Base-by-base conservation (phyloP, 352 stramenopile genomes). In the Phytopythium delawarense region DNA sequence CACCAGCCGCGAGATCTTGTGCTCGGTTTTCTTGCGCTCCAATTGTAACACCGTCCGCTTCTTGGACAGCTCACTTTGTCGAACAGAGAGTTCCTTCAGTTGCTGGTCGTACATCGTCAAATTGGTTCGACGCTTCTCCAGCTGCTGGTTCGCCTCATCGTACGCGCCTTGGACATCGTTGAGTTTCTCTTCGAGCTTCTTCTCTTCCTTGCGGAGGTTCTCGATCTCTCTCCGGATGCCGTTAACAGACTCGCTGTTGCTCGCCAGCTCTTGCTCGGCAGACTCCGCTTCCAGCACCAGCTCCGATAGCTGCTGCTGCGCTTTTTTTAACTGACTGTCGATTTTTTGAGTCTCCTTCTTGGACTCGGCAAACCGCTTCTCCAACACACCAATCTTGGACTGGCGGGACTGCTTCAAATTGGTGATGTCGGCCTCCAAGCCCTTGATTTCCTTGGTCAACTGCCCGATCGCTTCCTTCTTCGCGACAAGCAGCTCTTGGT, bases 11-110 rank as follows among this genome's bases (percentile, higher is more conserved):
- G 81, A 74, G 69, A 98, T 98, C 56, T 94, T 90, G 65, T 98
- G 86, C 42, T 94, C 87, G 7, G 96, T 73, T 70, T 98, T 99
- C 77, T 99, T 99, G 20, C 82, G 84, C 66, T 99, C 96, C 53
- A 99, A 87, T 58, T 98, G 85, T 7, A 91, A 77, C 32, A 94
- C 80, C 56, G 78, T 91, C 49, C 92, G 93, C 67, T 96, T 95
- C 63, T 92, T 91, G 0, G 93, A 81, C 48, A 91, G 66, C 6
- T 84, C 63, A 53, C 87, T 94, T 34, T 94, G 76, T 46, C 86
- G 88, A n/a, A 75, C 72, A 23, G 81, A 77, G 2, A 99, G 71
- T n/a, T 89, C 75, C 62, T 96, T 96, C 2, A 98, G 77, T 54
- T 98, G 89, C 32, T 97, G 77, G 44, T 98, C 97, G 60, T 83